Evolutionary conservation across 257 asterid genomes (phyloP).

Genomic region (Ilex aquifolium): DNA sequence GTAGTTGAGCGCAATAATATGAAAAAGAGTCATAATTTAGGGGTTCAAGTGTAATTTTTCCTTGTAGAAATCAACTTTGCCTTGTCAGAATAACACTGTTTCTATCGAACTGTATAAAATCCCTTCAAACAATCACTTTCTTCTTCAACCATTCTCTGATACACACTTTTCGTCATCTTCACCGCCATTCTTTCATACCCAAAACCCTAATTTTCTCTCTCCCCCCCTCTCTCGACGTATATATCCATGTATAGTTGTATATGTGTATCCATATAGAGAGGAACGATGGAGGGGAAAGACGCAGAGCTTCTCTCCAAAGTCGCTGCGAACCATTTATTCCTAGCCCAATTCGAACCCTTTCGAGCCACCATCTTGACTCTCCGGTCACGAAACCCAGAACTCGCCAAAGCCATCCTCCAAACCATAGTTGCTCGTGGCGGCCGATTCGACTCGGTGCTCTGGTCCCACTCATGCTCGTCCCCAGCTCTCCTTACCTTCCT

Average conservation of each 20-base stretch:
- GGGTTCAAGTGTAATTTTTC: too few species aligned
- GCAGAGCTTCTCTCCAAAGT: constrained; percentile 57
- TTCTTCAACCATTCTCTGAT: too few species aligned
- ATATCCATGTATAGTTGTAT: neutral
- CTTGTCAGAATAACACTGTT: too few species aligned
- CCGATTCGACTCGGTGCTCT: constrained; percentile 53
- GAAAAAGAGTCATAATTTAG: too few species aligned
- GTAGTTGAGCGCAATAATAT: too few species aligned
- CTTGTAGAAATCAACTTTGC: too few species aligned
- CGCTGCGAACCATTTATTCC: constrained; percentile 68
- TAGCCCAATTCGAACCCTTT: constrained; percentile 91
- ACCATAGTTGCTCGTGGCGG: constrained; percentile 68
- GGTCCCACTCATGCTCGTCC: constrained; percentile 83
- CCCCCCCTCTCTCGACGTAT: neutral
- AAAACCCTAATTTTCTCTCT: neutral
- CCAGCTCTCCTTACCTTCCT: constrained; percentile 68
- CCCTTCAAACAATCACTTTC: too few species aligned
- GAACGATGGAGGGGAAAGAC: constrained; percentile 61
- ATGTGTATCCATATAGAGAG: neutral
- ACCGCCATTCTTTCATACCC: neutral
- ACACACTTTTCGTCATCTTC: neutral
- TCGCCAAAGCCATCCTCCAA: constrained; percentile 69
- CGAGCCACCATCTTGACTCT: constrained; percentile 78
- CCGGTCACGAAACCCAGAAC: constrained; percentile 70
- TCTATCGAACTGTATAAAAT: too few species aligned